Evolutionary conservation across 371 early-diverging fungal species (phyloP).

Genomic region (Zychaea mexicana): DNA sequence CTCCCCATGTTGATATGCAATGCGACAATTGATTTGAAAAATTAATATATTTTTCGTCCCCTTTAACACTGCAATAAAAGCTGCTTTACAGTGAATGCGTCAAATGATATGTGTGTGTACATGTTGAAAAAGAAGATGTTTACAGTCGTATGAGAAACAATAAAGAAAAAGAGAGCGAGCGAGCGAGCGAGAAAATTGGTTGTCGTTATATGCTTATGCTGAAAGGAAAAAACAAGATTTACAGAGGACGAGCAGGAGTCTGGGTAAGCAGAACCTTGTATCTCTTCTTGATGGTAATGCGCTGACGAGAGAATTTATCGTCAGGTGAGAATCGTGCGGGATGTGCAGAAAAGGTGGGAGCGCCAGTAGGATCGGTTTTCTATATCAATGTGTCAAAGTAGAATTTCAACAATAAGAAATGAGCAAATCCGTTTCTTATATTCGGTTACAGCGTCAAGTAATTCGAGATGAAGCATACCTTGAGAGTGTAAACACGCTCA

Average conservation of each 20-base stretch:
- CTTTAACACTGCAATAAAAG: neutral
- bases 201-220: neutral
- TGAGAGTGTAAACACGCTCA: conserved; percentile 96
- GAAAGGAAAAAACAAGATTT: conserved; percentile 14
- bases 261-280: conserved; percentile 89
- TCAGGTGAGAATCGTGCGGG: conserved; percentile 98
- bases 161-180: neutral
- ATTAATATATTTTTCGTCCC: no score
- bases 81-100: no score
- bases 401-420: neutral
- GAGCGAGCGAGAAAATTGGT: no score
- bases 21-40: no score
- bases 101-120: neutral
- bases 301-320: conserved; percentile 97
- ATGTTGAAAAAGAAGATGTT: neutral
- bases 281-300: conserved; percentile 96
- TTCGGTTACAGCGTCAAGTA: no score
- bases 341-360: conserved; percentile 93
- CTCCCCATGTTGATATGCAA: no score
- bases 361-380: conserved; percentile 83
- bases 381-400: conserved; percentile 30
- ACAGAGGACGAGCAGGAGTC: conserved; percentile 49
- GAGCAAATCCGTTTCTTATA: no score
- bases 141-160: no score
- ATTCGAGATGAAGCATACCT: no score